Evolutionary conservation across 805 yeast species (phyloP).

Genomic region (Monosporozyma siamensis): DNA sequence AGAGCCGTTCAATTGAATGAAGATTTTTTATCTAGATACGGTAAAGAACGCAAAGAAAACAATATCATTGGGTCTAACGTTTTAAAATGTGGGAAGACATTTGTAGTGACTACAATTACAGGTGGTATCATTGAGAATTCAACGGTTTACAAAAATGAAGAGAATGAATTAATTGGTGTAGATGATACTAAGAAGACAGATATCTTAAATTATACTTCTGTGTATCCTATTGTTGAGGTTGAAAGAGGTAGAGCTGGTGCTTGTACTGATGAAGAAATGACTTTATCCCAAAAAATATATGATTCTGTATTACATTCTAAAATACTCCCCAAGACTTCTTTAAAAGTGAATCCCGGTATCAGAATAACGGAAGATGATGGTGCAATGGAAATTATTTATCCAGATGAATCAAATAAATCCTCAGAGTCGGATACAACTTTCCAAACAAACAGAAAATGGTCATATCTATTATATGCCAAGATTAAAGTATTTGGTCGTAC

Average conservation of each 20-base stretch:
- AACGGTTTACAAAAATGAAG: constrained; percentile 35
- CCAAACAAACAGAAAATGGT: constrained; percentile 39
- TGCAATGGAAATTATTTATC: constrained; percentile 37
- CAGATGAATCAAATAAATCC: constrained; percentile 26
- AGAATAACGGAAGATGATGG: constrained; percentile 45
- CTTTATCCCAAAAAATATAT: constrained; percentile 53
- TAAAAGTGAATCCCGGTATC: constrained; percentile 37
- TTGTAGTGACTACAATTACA: constrained; percentile 61
- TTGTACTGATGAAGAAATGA: constrained; percentile 81
- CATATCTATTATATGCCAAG: constrained; percentile 58
- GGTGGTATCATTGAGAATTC: constrained; percentile 56
- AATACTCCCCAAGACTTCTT: constrained; percentile 40
- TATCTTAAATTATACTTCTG: constrained; percentile 31
- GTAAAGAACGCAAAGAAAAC: constrained; percentile 26
- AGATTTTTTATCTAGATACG: constrained; percentile 33
- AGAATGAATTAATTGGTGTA: constrained; percentile 24
- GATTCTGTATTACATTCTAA: constrained; percentile 52
- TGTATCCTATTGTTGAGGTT: constrained; percentile 70
- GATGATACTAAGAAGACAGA: constrained; percentile 19
- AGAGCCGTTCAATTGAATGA: constrained; percentile 41
- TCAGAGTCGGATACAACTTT: constrained; percentile 12
- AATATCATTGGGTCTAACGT: constrained; percentile 57
- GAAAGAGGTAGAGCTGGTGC: constrained; percentile 69
- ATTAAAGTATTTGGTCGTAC: constrained; percentile 70
- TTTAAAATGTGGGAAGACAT: constrained; percentile 60